phyloP scores from a whole-genome alignment of 108 stramenopile genomes.

The Discostella pseudostelligera region DNA sequence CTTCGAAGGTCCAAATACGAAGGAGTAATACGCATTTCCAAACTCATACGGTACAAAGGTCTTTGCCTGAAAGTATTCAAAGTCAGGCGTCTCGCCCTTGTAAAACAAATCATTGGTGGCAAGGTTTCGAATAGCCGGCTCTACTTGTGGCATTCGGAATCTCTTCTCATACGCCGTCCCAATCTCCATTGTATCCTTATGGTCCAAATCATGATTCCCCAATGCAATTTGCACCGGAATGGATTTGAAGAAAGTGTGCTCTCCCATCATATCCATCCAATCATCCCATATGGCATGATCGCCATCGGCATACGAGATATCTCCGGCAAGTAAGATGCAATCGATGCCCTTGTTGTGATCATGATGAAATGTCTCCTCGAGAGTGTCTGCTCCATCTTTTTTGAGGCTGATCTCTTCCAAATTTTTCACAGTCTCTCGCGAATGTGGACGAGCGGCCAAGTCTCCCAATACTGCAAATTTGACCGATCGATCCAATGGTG shows the following conservation, averaged over 20 bases:
- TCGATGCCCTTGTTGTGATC: slow-evolving; percentile 41
- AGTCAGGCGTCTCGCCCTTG: slow-evolving; percentile 27
- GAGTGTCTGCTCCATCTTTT: slow-evolving; percentile 3
- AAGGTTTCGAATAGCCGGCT: slow-evolving; percentile 52
- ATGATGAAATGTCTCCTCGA: slow-evolving; percentile 5
- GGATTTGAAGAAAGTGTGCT: slow-evolving; percentile 47
- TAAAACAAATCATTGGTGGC: slow-evolving; percentile 50
- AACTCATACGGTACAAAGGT: slow-evolving; percentile 76
- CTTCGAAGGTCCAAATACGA: slow-evolving; percentile 66
- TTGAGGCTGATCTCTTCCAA: slow-evolving; percentile 17
- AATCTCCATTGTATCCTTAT: slow-evolving; percentile 52
- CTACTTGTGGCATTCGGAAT: slow-evolving; percentile 78
- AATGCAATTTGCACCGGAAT: slow-evolving; percentile 65
- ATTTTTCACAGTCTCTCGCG: slow-evolving; percentile 22
- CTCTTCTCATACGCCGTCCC: slow-evolving; percentile 73
- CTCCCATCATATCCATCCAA: slow-evolving; percentile 80
- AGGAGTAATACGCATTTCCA: slow-evolving; percentile 84
- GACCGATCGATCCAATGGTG: slow-evolving; percentile 28
- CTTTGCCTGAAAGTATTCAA: slow-evolving; percentile 43
- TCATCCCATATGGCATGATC: slow-evolving; percentile 82
- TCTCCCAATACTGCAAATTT: slow-evolving; percentile 48
- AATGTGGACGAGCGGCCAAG: slow-evolving; percentile 29
- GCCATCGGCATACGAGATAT: slow-evolving; percentile 73
- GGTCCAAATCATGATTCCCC: slow-evolving; percentile 89
- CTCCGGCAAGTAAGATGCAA: slow-evolving; percentile 71